These are phyloP conservation scores for Ascochyta lentis DNA, from an alignment of 2,329 filamentous ascomycete genomes.

Conservation along the genomic window DNA sequence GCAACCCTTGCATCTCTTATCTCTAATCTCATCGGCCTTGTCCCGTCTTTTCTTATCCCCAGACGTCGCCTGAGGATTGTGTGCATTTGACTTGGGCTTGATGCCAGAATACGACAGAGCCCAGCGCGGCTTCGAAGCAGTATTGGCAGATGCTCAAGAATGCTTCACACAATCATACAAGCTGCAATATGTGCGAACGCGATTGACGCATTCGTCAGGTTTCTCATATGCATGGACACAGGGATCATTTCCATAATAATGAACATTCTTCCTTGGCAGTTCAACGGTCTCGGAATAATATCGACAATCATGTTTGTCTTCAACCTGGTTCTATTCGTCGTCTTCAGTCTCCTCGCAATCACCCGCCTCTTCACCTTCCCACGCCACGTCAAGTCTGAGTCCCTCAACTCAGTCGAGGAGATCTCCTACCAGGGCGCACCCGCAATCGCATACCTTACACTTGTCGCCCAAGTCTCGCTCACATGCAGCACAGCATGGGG, in stretches of 20 bases:
- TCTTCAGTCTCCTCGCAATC: slow-evolving; percentile 19
- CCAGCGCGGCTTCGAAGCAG: not conserved
- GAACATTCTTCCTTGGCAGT: slow-evolving; percentile 65
- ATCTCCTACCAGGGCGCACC: slow-evolving; percentile 67
- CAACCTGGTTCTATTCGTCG: slow-evolving; percentile 23
- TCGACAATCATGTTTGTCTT: slow-evolving; percentile 26
- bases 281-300: slow-evolving; percentile 54
- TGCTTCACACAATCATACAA: not conserved
- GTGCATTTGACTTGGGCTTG: not conserved
- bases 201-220: slow-evolving; percentile 11
- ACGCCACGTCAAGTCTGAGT: slow-evolving; percentile 31
- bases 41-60: not conserved
- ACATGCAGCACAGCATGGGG: slow-evolving; percentile 68
- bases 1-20: not conserved
- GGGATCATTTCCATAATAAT: slow-evolving; percentile 65
- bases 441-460: slow-evolving; percentile 64
- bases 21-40: not conserved
- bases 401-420: slow-evolving; percentile 68
- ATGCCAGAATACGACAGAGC: not conserved
- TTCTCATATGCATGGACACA: slow-evolving; percentile 57
- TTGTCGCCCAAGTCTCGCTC: slow-evolving; percentile 69
- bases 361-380: slow-evolving; percentile 11
- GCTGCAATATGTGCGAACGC: not conserved
- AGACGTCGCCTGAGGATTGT: not conserved
- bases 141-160: slow-evolving; percentile 4